These are phyloP conservation scores for Collybia nuda DNA, from an alignment of 768 basidiomycete species.

Conservation along the genomic window DNA sequence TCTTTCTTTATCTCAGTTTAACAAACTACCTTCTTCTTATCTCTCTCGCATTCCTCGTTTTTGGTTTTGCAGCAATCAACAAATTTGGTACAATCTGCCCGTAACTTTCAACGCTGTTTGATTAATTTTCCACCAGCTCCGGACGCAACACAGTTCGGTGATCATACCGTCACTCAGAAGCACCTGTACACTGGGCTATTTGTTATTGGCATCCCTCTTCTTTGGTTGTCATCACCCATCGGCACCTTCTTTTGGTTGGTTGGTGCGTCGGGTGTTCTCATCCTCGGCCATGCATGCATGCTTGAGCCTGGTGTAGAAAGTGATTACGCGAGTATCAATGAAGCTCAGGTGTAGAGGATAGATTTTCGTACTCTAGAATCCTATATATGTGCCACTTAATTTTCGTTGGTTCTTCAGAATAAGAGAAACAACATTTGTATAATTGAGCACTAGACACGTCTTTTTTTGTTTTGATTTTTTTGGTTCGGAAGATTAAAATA, in stretches of 20 bases:
- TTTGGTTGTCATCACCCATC: conserved; percentile 77
- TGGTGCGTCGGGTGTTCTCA: conserved; percentile 80
- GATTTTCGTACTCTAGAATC: too few relatives aligned
- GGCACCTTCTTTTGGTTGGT: conserved; percentile 93
- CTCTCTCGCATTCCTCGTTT: conserved; percentile 84
- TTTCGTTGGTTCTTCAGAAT: conserved; percentile 2
- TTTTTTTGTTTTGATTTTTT: conserved; percentile 7
- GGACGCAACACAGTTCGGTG: conserved; percentile 83
- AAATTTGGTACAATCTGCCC: conserved; percentile 65
- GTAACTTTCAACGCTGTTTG: conserved; percentile 1
- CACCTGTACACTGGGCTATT: conserved; percentile 87
- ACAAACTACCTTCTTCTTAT: conserved; percentile 82
- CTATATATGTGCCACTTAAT: neutral
- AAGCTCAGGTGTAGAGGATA: conserved; percentile 38
- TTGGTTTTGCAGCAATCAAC: conserved; percentile 89
- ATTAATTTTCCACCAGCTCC: conserved; percentile 47
- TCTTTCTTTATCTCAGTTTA: too few relatives aligned
- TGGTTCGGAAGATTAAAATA: neutral
- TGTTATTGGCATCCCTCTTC: conserved; percentile 86
- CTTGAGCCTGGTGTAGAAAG: conserved; percentile 96
- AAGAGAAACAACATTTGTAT: too few relatives aligned
- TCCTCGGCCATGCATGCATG: conserved; percentile 82
- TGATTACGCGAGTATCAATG: conserved; percentile 84
- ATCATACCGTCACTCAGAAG: conserved; percentile 84
- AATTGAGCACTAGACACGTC: neutral